Conservation (phyloP, 441 rosid species). For the Adansonia grandidieri region DNA sequence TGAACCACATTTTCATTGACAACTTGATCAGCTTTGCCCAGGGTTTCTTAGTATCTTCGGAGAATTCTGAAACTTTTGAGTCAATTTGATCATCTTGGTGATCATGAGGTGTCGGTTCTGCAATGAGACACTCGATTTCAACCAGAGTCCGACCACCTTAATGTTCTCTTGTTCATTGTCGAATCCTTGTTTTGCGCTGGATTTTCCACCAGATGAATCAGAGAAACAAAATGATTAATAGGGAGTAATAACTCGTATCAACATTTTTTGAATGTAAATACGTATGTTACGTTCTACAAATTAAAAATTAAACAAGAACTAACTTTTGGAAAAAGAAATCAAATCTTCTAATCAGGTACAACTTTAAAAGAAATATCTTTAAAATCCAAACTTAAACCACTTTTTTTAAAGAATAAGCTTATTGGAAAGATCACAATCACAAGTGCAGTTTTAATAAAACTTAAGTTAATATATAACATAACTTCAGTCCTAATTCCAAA, state of each 20-base stretch:
- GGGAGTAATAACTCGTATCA: background rate
- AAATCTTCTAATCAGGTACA: background rate
- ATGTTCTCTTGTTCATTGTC: background rate
- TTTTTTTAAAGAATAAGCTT: background rate
- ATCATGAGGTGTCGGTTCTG: background rate
- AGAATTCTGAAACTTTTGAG: background rate
- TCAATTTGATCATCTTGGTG: background rate
- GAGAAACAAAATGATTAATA: background rate
- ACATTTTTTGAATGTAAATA: background rate
- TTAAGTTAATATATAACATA: background rate
- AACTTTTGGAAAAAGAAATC: background rate
- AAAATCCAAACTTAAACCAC: background rate
- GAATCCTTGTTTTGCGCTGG: background rate
- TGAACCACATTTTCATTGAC: background rate
- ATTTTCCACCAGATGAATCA: background rate
- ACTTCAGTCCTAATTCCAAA: background rate
- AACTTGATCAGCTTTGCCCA: background rate
- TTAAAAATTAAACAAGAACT: background rate
- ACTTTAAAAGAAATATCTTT: background rate
- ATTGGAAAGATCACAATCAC: background rate
- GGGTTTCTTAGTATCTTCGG: background rate
- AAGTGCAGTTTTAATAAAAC: background rate
- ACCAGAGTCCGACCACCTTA: background rate
- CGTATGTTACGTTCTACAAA: background rate
- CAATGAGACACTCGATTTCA: background rate